phyloP scores from a whole-genome alignment of 2,329 filamentous ascomycete species.

The Sclerotinia minor region DNA sequence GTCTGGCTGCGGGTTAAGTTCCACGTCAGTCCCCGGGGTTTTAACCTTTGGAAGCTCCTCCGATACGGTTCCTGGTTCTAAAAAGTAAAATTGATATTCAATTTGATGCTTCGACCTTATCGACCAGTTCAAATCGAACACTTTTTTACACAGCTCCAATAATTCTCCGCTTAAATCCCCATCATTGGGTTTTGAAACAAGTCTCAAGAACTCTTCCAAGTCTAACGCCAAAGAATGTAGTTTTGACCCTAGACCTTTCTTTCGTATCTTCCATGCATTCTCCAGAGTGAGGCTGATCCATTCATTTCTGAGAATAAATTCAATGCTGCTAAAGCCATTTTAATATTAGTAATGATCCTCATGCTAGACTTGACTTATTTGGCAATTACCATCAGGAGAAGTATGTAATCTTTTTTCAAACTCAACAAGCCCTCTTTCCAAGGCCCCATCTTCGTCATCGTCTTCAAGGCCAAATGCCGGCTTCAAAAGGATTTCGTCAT shows the following conservation, averaged over 20 bases:
- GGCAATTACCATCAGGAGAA: not conserved
- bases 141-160: not conserved
- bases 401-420: slow-evolving; percentile 6
- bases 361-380: not conserved
- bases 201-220: not conserved
- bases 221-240: not conserved
- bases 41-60: too few relatives aligned
- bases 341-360: not conserved
- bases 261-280: not conserved
- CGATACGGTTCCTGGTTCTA: not conserved
- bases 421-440: slow-evolving; percentile 6
- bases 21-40: too few relatives aligned
- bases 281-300: not conserved
- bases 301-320: not conserved
- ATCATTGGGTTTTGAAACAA: not conserved
- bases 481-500: slow-evolving; percentile 2
- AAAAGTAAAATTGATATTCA: not conserved
- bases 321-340: too few relatives aligned
- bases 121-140: not conserved
- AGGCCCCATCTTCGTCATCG: not conserved
- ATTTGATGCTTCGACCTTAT: accelerated
- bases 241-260: not conserved
- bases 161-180: not conserved
- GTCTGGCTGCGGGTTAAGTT: too few relatives aligned
- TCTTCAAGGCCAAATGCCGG: slow-evolving; percentile 23